A percentile compares a stretch with the other conserved stretches of the same genome.
Conservation (phyloP, 768 basidiomycete genomes). For the Russula lepida region DNA sequence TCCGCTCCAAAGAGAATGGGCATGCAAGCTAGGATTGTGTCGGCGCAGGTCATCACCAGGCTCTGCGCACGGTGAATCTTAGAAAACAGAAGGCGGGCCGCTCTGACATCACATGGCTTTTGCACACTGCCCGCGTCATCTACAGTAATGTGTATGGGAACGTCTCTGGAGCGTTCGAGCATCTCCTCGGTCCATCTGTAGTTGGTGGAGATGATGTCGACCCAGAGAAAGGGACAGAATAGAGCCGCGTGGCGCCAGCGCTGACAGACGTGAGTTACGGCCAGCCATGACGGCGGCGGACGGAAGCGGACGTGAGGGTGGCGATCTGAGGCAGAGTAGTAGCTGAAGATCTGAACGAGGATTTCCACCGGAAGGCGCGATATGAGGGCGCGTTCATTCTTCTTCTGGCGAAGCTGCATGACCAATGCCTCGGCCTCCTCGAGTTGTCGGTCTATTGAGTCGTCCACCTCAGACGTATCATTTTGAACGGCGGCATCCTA, state of each 20-base stretch:
- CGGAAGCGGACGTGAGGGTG: constrained; percentile 11
- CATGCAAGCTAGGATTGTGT: constrained; percentile 5
- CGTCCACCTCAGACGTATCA: neutral
- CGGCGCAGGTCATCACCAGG: constrained; percentile 9
- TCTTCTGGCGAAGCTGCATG: constrained; percentile 7
- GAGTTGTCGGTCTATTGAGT: constrained; percentile 10
- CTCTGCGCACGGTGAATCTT: constrained; percentile 14
- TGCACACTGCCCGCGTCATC: constrained; percentile 5
- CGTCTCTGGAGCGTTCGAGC: constrained; percentile 13
- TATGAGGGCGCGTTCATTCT: constrained; percentile 15
- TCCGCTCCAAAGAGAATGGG: constrained; percentile 5
- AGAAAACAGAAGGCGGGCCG: constrained; percentile 5
- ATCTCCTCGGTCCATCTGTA: constrained; percentile 13
- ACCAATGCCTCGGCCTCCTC: constrained; percentile 4
- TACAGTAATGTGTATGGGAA: constrained; percentile 16
- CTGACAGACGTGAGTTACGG: constrained; percentile 17
- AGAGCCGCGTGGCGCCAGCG: constrained; percentile 17
- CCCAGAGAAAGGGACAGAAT: constrained; percentile 14
- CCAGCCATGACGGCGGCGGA: constrained; percentile 13
- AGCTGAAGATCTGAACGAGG: constrained; percentile 16
- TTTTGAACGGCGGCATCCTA: constrained; percentile 12
- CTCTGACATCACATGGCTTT: constrained; percentile 2
- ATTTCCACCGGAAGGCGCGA: constrained; percentile 17
- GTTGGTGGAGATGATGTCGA: constrained; percentile 15
- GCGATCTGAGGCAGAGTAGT: constrained; percentile 9